These are phyloP conservation scores for Delphinella strobiligena DNA, from an alignment of 2,329 filamentous ascomycete genomes.

Conservation along the genomic window DNA sequence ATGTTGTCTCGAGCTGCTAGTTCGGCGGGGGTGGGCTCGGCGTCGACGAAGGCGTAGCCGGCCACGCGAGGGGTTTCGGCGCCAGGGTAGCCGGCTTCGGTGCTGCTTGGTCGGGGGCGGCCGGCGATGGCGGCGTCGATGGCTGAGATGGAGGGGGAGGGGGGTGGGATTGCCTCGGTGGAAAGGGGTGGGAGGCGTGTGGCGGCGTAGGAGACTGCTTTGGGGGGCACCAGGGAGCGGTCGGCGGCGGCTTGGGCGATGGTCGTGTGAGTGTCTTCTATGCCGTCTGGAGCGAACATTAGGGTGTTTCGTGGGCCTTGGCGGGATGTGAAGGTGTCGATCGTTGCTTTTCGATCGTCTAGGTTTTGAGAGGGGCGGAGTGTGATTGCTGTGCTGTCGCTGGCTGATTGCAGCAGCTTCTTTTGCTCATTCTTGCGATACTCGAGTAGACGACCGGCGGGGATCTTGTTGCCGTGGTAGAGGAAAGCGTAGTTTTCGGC, in stretches of 20 bases:
- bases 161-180: conserved; percentile 13
- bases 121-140: conserved; percentile 76
- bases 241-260: conserved; percentile 56
- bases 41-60: conserved; percentile 89
- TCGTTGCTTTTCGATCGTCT: conserved; percentile 60
- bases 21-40: conserved; percentile 49
- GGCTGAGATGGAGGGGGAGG: conserved; percentile 74
- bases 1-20: conserved; percentile 49
- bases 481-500: conserved; percentile 82
- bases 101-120: conserved; percentile 42
- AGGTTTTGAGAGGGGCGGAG: conserved; percentile 44
- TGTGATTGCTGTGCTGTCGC: conserved; percentile 17
- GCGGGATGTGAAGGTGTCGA: conserved; percentile 57
- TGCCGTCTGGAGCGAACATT: conserved; percentile 68
- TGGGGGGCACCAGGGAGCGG: conserved; percentile 62
- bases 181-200: conserved; percentile 54
- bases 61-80: conserved; percentile 82
- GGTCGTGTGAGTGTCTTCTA: conserved; percentile 45
- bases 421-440: conserved; percentile 51
- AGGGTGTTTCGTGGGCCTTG: conserved; percentile 61
- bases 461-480: conserved; percentile 76
- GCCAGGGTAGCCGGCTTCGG: conserved; percentile 39
- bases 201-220: conserved; percentile 67
- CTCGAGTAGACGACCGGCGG: conserved; percentile 48
- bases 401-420: conserved; percentile 48